These are phyloP conservation scores for Erysiphe pulchra DNA, from an alignment of 2,329 filamentous ascomycete species.

Conservation along the genomic window DNA sequence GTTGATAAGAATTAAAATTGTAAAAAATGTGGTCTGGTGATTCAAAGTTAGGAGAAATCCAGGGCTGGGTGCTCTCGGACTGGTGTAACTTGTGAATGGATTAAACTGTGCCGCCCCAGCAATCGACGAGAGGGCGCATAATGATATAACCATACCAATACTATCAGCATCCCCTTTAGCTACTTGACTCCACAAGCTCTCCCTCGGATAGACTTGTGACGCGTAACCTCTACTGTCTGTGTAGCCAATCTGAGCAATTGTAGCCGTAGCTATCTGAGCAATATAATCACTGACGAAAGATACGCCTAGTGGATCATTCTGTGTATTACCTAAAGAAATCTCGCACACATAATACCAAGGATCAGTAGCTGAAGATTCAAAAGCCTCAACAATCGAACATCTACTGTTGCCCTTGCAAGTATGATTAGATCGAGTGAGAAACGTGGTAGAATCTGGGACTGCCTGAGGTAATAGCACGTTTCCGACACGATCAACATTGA, in stretches of 20 bases:
- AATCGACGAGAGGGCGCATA: conserved; percentile 15
- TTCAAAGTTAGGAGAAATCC: conserved; percentile 13
- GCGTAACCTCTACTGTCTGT: conserved; percentile 2
- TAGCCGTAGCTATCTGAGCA: conserved; percentile 13
- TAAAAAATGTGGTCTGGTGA: conserved; percentile 20
- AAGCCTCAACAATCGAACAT: conserved; percentile 13
- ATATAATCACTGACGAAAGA: conserved; percentile 14
- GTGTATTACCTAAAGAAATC: conserved; percentile 14
- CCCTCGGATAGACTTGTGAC: conserved; percentile 19
- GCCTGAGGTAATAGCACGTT: conserved; percentile 8
- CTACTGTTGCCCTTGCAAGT: conserved; percentile 4
- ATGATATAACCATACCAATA: conserved; percentile 16
- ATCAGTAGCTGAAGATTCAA: conserved; percentile 15
- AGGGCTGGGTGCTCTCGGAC: conserved; percentile 3
- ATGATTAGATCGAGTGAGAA: conserved; percentile 13
- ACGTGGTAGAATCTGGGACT: conserved; percentile 14
- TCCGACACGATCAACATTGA: conserved; percentile 11
- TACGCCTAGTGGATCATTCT: conserved; percentile 9
- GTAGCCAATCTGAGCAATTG: conserved; percentile 20
- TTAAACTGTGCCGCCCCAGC: conserved; percentile 6
- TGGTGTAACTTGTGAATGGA: conserved; percentile 2
- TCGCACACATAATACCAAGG: conserved; percentile 20
- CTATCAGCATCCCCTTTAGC: conserved; percentile 10
- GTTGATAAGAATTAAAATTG: conserved; percentile 12
- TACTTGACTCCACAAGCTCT: conserved; percentile 16